phyloP scores from a whole-genome alignment of 2,329 filamentous ascomycete species.

The Fusarium sp. region DNA sequence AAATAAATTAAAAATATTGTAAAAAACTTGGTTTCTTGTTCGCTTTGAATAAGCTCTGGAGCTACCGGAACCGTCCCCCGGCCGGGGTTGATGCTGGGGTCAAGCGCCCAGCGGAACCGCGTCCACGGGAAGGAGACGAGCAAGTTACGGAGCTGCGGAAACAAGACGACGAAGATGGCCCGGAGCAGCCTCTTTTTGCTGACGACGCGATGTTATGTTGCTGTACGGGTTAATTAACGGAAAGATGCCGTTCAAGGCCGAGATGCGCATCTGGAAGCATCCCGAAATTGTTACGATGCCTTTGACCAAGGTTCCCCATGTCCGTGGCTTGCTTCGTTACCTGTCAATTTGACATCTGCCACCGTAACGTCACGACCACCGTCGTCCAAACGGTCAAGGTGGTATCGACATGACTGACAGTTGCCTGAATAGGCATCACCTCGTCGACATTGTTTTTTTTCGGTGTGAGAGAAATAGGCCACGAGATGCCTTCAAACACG shows the following conservation, averaged over 20 bases:
- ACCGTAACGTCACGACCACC: background rate
- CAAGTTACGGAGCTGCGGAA: conserved; percentile 14
- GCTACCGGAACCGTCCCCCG: conserved; percentile 15
- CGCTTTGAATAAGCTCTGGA: conserved; percentile 6
- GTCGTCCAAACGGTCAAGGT: conserved; percentile 9
- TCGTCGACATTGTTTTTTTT: background rate
- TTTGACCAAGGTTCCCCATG: background rate
- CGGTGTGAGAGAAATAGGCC: conserved; percentile 26
- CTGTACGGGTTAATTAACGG: background rate
- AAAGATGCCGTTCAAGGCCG: background rate
- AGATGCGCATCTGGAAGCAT: background rate
- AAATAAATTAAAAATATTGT: conserved; percentile 12
- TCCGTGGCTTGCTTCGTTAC: background rate
- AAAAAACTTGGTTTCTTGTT: background rate
- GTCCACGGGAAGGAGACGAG: conserved; percentile 8
- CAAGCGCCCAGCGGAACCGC: conserved; percentile 16
- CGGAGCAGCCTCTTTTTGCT: background rate
- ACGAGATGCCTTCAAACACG: conserved; percentile 13
- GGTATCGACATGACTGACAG: background rate
- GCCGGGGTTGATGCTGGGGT: conserved; percentile 8
- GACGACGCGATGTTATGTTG: background rate
- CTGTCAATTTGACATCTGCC: background rate
- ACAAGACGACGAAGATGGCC: background rate
- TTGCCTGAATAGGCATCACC: background rate
- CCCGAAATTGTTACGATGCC: background rate